Conservation (phyloP, 192 early-diverging fungal species). For the Coemansia umbellata region DNA sequence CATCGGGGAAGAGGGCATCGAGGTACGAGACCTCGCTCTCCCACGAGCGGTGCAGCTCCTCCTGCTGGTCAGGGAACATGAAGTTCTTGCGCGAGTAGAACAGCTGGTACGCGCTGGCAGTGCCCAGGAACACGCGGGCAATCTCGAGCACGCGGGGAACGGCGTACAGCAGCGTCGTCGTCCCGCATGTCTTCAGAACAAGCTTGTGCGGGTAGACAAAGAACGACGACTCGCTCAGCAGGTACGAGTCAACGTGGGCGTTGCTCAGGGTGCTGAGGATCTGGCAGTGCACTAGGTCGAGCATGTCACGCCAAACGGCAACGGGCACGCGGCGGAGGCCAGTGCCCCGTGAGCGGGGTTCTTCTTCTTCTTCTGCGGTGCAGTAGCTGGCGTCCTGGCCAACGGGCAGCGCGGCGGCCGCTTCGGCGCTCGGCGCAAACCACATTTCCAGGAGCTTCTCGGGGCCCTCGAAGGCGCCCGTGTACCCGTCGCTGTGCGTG, state of each 20-base stretch:
- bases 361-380: neutral
- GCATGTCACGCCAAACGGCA: conserved; percentile 87
- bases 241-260: conserved; percentile 82
- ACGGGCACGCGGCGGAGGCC: conserved; percentile 76
- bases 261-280: conserved; percentile 84
- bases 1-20: conserved; percentile 63
- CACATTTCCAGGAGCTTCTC: conserved; percentile 98
- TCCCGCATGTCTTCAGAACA: conserved; percentile 97
- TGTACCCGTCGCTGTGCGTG: conserved; percentile 51
- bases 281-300: conserved; percentile 88
- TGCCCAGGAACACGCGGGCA: conserved; percentile 58
- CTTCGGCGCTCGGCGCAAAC: conserved; percentile 58
- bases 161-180: conserved; percentile 88
- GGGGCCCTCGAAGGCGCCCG: conserved; percentile 87
- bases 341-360: neutral
- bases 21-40: conserved; percentile 80
- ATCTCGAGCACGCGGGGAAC: conserved; percentile 83
- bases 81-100: conserved; percentile 98
- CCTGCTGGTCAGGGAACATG: conserved; percentile 92
- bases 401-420: conserved; percentile 12
- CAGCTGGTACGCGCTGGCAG: conserved; percentile 62
- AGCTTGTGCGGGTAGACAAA: conserved; percentile 96
- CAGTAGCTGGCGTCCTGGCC: conserved; percentile 15
- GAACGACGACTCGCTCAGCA: conserved; percentile 96
- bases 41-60: conserved; percentile 86